A percentile compares a stretch with the other conserved stretches of the same genome.
Evolutionary conservation across 495 filamentous ascomycete genomes (phyloP).

Genomic region (Lophium mytilinum): DNA sequence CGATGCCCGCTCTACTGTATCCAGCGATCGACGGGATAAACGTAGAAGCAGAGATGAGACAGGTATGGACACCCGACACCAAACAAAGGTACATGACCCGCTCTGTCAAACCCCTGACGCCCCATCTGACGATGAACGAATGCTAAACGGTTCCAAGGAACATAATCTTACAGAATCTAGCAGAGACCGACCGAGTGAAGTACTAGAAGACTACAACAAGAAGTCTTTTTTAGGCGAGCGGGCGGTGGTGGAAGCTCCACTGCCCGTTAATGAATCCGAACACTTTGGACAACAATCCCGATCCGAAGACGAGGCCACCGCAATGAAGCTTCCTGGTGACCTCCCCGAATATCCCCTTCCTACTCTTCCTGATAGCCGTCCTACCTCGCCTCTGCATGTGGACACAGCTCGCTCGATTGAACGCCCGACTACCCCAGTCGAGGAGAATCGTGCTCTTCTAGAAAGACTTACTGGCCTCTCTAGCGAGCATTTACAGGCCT

Average conservation of each 20-base stretch:
- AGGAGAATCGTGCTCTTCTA: constrained; percentile 19
- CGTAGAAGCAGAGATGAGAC: constrained; percentile 17
- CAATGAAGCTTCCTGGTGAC: constrained; percentile 20
- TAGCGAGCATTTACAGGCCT: constrained; percentile 12
- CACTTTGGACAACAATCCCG: constrained; percentile 4
- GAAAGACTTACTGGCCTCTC: constrained; percentile 14
- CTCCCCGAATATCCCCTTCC: constrained; percentile 20
- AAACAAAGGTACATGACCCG: constrained; percentile 12
- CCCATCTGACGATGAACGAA: background rate
- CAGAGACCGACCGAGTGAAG: constrained; percentile 3
- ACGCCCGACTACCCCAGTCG: constrained; percentile 9
- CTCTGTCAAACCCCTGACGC: background rate
- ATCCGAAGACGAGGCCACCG: background rate
- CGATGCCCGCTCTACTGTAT: constrained; percentile 17
- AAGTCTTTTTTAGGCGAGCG: constrained; percentile 40
- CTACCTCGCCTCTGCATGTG: background rate
- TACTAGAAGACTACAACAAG: constrained; percentile 19
- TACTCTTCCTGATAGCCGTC: background rate
- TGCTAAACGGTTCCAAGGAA: constrained; percentile 1
- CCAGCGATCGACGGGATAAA: constrained; percentile 16
- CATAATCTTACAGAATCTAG: constrained; percentile 4
- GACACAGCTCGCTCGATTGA: background rate
- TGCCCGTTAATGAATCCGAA: constrained; percentile 23
- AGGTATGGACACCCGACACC: constrained; percentile 15
- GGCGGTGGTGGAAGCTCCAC: constrained; percentile 36